phyloP scores from a whole-genome alignment of 73 alveolate genomes.

The Tetrahymena elliotti region DNA sequence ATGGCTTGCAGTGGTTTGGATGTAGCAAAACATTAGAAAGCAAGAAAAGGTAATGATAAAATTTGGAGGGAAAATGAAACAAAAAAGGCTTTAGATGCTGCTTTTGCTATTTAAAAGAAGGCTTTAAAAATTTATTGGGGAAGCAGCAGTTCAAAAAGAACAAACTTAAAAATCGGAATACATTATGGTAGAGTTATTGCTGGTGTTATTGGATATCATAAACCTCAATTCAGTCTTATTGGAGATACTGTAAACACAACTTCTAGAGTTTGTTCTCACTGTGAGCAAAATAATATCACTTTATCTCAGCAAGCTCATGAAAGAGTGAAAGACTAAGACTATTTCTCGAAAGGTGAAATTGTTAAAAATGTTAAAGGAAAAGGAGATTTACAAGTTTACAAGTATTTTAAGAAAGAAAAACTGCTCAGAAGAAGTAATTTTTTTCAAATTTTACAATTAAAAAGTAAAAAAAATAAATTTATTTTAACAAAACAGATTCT shows the following conservation, averaged over 20 bases:
- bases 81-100: neutral
- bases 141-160: slow-evolving; percentile 2
- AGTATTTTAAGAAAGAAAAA: neutral
- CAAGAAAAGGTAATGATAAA: slow-evolving; percentile 8
- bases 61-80: slow-evolving; percentile 3
- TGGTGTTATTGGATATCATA: slow-evolving; percentile 87
- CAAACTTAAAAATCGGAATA: neutral
- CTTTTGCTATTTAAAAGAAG: slow-evolving; percentile 14
- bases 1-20: slow-evolving; percentile 29
- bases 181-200: slow-evolving; percentile 54
- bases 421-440: neutral
- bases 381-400: slow-evolving; percentile 33
- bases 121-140: slow-evolving; percentile 20
- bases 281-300: neutral
- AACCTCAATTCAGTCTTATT: slow-evolving; percentile 80
- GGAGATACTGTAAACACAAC: slow-evolving; percentile 89
- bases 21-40: slow-evolving; percentile 13
- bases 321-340: neutral
- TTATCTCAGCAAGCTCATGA: neutral
- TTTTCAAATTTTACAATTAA: neutral
- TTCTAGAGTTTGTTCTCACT: slow-evolving; percentile 69
- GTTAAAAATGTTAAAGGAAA: slow-evolving; percentile 44
- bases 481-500: neutral
- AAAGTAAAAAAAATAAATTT: neutral
- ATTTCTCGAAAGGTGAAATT: neutral